Percentiles rank a stretch among this genome's conserved stretches.
Evolutionary conservation across 2,329 filamentous ascomycete species (phyloP).

Genomic region (Kalaharituber pfeilii): DNA sequence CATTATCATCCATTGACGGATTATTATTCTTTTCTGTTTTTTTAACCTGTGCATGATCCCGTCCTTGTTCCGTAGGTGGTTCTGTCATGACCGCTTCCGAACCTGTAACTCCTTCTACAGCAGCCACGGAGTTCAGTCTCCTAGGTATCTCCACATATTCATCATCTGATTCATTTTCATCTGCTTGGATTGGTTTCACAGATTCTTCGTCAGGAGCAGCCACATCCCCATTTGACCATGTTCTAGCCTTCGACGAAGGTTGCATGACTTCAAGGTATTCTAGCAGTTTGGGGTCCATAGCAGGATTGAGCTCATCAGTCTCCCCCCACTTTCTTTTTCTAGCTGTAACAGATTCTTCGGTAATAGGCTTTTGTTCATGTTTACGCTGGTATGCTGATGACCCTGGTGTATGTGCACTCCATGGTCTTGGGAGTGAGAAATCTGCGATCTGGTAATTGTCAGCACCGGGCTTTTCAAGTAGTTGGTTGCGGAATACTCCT

Average conservation of each 20-base stretch:
- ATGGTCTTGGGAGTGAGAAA: slow-evolving; percentile 26
- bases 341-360: slow-evolving; percentile 23
- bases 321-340: slow-evolving; percentile 54
- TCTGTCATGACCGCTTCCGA: slow-evolving; percentile 4
- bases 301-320: slow-evolving; percentile 17
- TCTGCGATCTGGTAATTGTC: slow-evolving; percentile 25
- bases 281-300: slow-evolving; percentile 60
- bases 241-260: slow-evolving; percentile 45
- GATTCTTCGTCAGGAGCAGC: slow-evolving; percentile 29
- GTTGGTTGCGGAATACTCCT: slow-evolving; percentile 27
- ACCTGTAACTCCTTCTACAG: slow-evolving; percentile 23
- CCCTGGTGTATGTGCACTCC: slow-evolving; percentile 25
- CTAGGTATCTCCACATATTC: slow-evolving; percentile 57
- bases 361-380: slow-evolving; percentile 21
- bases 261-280: slow-evolving; percentile 79
- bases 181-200: slow-evolving; percentile 29
- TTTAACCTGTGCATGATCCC: slow-evolving; percentile 3
- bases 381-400: slow-evolving; percentile 24
- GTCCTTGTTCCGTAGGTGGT: not conserved
- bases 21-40: slow-evolving; percentile 21
- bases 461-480: slow-evolving; percentile 10
- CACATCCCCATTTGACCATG: slow-evolving; percentile 40
- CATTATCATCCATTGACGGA: slow-evolving; percentile 50
- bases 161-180: slow-evolving; percentile 47
- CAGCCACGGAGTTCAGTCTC: slow-evolving; percentile 37